Percentiles rank a stretch among this genome's conserved stretches.
Evolutionary conservation across 1,284 basidiomycete genomes (phyloP).

Genomic region (Pholiota adiposa): DNA sequence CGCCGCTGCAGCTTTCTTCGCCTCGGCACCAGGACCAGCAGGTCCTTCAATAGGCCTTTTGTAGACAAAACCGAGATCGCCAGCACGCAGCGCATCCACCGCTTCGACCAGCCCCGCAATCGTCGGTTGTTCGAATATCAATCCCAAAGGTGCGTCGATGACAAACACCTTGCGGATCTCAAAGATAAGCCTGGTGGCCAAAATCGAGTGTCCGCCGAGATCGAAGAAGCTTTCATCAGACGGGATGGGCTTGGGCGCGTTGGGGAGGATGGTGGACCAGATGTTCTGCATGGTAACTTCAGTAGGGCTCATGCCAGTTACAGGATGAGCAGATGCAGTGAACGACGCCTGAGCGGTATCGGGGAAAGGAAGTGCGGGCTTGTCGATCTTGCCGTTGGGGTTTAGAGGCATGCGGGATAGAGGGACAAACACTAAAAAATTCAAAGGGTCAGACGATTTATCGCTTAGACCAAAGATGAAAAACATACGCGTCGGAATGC

Average conservation of each 20-base stretch:
- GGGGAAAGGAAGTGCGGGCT: constrained; percentile 97
- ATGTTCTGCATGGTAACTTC: constrained; percentile 83
- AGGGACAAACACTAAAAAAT: constrained; percentile 85
- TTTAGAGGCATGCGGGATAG: constrained; percentile 96
- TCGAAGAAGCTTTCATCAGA: constrained; percentile 98
- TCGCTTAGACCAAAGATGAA: background rate
- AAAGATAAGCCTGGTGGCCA: constrained; percentile 96
- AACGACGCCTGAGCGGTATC: constrained; percentile 83
- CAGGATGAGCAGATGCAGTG: constrained; percentile 30
- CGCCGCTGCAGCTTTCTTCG: constrained; percentile 22
- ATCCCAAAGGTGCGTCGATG: constrained; percentile 88
- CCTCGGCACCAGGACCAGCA: constrained; percentile 18
- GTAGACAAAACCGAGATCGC: constrained; percentile 78
- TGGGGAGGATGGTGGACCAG: constrained; percentile 87
- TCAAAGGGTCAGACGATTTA: background rate
- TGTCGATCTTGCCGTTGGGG: constrained; percentile 99
- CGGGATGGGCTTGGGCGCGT: constrained; percentile 79
- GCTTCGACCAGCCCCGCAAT: constrained; percentile 81
- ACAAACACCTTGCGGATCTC: constrained; percentile 95
- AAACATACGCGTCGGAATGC: constrained; percentile 80
- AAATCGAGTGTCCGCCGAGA: constrained; percentile 97
- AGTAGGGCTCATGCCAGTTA: constrained; percentile 62
- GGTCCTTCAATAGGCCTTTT: constrained; percentile 27
- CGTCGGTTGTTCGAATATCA: constrained; percentile 94
- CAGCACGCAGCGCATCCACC: constrained; percentile 79